Evolutionary conservation across 305 asterid genomes (phyloP).

Genomic region (Withania somnifera): DNA sequence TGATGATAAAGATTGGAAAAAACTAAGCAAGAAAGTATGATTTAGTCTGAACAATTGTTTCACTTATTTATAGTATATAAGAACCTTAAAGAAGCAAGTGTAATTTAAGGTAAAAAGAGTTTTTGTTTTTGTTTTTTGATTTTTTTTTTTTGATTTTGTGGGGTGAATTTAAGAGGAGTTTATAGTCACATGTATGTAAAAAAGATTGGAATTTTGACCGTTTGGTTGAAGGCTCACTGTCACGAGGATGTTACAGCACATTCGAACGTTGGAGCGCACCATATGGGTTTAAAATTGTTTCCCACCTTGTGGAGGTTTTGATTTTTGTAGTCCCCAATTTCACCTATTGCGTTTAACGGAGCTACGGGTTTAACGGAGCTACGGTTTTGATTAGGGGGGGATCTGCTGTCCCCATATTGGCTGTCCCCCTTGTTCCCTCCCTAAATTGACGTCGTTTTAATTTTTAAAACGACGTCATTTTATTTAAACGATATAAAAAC

Average conservation of each 20-base stretch:
- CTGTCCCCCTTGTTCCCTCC: no score
- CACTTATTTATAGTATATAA: slow-evolving; percentile 39
- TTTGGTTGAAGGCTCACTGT: slow-evolving; percentile 32
- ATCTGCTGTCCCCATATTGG: no score
- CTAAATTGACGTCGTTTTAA: no score
- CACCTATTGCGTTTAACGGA: background rate
- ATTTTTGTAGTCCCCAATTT: background rate
- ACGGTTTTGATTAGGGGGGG: no score
- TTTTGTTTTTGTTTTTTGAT: background rate
- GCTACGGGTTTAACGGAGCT: no score
- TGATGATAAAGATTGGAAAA: slow-evolving; percentile 34
- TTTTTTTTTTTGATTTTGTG: background rate
- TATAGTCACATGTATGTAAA: slow-evolving; percentile 43
- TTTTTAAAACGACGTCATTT: no score
- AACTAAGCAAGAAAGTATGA: slow-evolving; percentile 9
- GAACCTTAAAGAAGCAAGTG: background rate
- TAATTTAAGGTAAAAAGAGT: background rate
- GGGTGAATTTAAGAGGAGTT: slow-evolving; percentile 24
- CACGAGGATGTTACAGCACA: slow-evolving; percentile 50
- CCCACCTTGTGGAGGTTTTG: background rate
- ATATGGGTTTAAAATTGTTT: slow-evolving; percentile 27
- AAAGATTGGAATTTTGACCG: slow-evolving; percentile 32
- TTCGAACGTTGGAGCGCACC: slow-evolving; percentile 88
- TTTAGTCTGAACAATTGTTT: slow-evolving; percentile 30
- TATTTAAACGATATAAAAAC: no score